Conservation (phyloP, 257 asterid genomes). For the Solanum pinnatisectum region DNA sequence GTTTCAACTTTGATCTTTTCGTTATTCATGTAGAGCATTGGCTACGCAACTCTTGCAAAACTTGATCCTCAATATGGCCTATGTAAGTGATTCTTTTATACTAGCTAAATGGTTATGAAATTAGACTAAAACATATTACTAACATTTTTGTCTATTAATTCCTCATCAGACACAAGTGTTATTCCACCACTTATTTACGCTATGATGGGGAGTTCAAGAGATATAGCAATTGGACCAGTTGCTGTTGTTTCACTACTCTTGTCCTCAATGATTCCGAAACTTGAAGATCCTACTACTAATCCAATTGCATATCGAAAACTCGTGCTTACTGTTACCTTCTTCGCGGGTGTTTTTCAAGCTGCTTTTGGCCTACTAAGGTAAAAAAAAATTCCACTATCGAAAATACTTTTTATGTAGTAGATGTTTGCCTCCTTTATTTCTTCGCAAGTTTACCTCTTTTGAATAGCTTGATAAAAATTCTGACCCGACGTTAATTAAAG, state of each 20-base stretch:
- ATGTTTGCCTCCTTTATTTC: background rate
- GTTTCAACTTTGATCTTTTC: background rate
- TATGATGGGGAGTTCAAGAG: conserved; percentile 34
- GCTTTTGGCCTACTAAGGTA: conserved; percentile 60
- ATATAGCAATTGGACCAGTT: conserved; percentile 39
- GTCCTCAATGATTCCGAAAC: conserved; percentile 21
- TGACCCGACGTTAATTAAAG: background rate
- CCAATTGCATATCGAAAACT: conserved; percentile 46
- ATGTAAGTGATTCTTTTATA: conserved; percentile 14
- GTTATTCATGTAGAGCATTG: conserved; percentile 18
- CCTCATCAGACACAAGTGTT: conserved; percentile 24
- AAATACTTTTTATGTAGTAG: background rate
- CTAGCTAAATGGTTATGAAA: background rate
- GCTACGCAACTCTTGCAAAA: conserved; percentile 33
- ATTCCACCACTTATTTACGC: conserved; percentile 36
- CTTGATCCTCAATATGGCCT: conserved; percentile 40
- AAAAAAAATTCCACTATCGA: too few species aligned
- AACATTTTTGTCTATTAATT: background rate
- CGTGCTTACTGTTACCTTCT: conserved; percentile 62
- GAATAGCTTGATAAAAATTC: background rate
- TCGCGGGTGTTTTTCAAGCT: conserved; percentile 56
- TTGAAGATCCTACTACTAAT: conserved; percentile 23
- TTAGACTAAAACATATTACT: background rate
- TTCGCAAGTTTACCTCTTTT: background rate
- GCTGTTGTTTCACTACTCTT: conserved; percentile 36